Base-by-base conservation (phyloP, 805 yeast species). In the Monosporozyma solicola region DNA sequence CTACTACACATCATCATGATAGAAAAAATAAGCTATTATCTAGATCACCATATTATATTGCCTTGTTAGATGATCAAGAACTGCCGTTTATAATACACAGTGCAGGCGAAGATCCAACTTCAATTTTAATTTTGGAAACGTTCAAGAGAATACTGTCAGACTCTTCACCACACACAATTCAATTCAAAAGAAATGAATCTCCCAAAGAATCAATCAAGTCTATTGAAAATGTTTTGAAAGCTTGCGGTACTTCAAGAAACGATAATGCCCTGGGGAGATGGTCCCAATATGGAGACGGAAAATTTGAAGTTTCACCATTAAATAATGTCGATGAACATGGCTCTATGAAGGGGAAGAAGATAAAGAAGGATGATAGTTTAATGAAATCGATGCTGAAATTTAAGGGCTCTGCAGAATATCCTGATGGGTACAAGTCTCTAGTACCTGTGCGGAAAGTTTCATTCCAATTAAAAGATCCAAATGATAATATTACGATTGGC, bases 241-340 rank as follows among this genome's bases (percentile, higher is more conserved):
- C 83, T 13, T 75, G 79, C 53, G 90, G 91, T 3, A 76, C 75
- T 24, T 81, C 90, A 0, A 69, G 91, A 51, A 79, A 78, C 58
- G 74, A 84, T 0, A 71, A 77, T 31, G 75, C 90, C 9, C 61
- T 84, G 52, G 95, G 92, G 0, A 74, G 80, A 7, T 87, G 95
- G 95, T 64, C 79, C 0, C 78, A 84, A 0, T 87, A 85, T 64
- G 92, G 95, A 0, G 81, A 82, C 57, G 82, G 81, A 0, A 69
- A 73, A 0, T 79, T 82, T 6, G 95, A 87, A 65, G 73, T 77
- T 3, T 76, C 83, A 0, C 91, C 95, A 0, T 70, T 86, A 39
- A 79, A 75, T 16, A 67, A 73, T 37, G 63, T 71, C 0, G 68
- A 67, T 8, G 59, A 63, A 1, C 88, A 83, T 61, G 57, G 68